These are phyloP conservation scores for Pseudocercospora cruenta DNA, from an alignment of 2,329 filamentous ascomycete species.

Conservation along the genomic window DNA sequence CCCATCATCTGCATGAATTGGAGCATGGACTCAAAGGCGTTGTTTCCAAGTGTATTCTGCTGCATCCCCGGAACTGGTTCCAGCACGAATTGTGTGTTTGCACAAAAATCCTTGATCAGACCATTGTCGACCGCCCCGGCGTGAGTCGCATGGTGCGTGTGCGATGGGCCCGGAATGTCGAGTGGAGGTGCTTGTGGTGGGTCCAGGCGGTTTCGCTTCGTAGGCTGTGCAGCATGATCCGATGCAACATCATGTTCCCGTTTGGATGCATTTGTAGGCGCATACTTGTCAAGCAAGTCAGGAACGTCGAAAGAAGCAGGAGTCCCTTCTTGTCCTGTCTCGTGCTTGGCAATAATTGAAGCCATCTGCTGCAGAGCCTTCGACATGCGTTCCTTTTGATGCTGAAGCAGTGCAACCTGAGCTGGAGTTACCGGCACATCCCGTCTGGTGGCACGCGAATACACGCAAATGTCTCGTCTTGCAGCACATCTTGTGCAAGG, in stretches of 20 bases:
- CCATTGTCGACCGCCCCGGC: no score
- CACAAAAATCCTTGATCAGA: no score
- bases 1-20: conserved; percentile 2
- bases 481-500: neutral
- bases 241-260: neutral
- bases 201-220: neutral
- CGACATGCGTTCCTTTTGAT: neutral
- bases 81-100: neutral
- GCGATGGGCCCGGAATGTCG: no score
- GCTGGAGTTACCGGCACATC: neutral
- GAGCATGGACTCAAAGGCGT: neutral
- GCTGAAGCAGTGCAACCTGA: neutral
- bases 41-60: neutral
- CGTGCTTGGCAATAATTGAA: neutral
- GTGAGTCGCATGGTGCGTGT: no score
- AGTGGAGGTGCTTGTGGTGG: no score
- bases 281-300: neutral
- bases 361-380: neutral
- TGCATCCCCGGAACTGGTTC: neutral
- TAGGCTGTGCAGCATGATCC: neutral
- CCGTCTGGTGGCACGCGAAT: conserved; percentile 1
- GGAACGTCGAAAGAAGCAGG: neutral
- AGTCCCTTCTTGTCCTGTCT: neutral
- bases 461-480: neutral
- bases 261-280: neutral